Evolutionary conservation across 1,139 yeast genomes (phyloP).

Genomic region (Scheffersomyces parashehatae): DNA sequence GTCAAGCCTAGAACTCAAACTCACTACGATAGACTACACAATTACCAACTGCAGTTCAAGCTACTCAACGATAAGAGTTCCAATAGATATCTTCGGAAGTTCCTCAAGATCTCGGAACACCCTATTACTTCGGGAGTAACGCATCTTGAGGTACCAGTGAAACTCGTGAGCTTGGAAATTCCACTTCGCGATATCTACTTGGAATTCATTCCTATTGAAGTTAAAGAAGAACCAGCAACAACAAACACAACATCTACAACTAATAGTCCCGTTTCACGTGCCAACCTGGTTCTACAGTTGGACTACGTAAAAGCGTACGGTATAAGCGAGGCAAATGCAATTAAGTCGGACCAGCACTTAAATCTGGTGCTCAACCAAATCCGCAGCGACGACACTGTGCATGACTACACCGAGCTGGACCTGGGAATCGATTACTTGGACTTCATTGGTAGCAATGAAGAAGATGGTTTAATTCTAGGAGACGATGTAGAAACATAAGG

Average conservation of each 20-base stretch:
- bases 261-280: too few relatives aligned
- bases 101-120: constrained; percentile 32
- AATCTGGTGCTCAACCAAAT: too few relatives aligned
- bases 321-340: constrained; percentile 27
- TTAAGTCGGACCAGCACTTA: too few relatives aligned
- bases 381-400: too few relatives aligned
- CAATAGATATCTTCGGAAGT: constrained; percentile 32
- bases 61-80: constrained; percentile 1
- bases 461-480: too few relatives aligned
- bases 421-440: too few relatives aligned
- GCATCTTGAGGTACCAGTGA: constrained; percentile 37
- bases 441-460: too few relatives aligned
- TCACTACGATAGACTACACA: not conserved
- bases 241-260: too few relatives aligned
- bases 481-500: too few relatives aligned
- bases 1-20: not conserved
- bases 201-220: constrained; percentile 22
- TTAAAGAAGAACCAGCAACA: too few relatives aligned
- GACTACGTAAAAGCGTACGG: constrained; percentile 29
- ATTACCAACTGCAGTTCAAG: not conserved
- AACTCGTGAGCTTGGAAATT: constrained; percentile 35
- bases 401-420: too few relatives aligned
- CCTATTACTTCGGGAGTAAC: constrained; percentile 18
- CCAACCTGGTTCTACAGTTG: too few relatives aligned
- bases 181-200: constrained; percentile 38